These are phyloP conservation scores for Diutina mesorugosa DNA, from an alignment of 1,139 yeast genomes.

Conservation along the genomic window DNA sequence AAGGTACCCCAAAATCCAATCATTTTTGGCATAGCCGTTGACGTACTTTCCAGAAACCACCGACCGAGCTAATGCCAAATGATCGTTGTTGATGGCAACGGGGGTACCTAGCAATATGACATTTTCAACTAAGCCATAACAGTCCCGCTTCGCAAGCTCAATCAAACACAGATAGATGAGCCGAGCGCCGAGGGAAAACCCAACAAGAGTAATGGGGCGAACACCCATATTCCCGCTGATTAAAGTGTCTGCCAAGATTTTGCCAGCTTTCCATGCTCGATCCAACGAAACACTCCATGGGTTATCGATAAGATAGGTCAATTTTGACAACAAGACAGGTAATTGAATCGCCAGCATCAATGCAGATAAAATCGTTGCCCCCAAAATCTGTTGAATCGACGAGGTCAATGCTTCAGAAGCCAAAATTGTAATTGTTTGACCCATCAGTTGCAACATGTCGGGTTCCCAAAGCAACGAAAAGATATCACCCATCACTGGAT, in stretches of 20 bases:
- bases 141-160: constrained; percentile 78
- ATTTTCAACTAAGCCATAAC: constrained; percentile 80
- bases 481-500: constrained; percentile 95
- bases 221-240: constrained; percentile 82
- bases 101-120: constrained; percentile 89
- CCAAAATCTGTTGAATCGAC: constrained; percentile 88
- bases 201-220: constrained; percentile 84
- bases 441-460: constrained; percentile 90
- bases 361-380: constrained; percentile 84
- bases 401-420: constrained; percentile 92
- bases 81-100: constrained; percentile 64
- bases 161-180: constrained; percentile 82
- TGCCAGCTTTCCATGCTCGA: constrained; percentile 95
- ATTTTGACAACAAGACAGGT: constrained; percentile 83
- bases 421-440: constrained; percentile 85
- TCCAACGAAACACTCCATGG: constrained; percentile 98
- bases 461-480: constrained; percentile 95
- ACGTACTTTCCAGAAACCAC: constrained; percentile 86
- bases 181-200: constrained; percentile 90
- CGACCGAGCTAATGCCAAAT: constrained; percentile 66
- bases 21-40: constrained; percentile 84
- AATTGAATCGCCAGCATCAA: constrained; percentile 91
- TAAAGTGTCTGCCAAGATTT: constrained; percentile 81
- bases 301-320: constrained; percentile 83
- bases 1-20: constrained; percentile 92